These are phyloP conservation scores for Paecilomyces sp. DNA, from an alignment of 2,329 filamentous ascomycete genomes.

Conservation along the genomic window DNA sequence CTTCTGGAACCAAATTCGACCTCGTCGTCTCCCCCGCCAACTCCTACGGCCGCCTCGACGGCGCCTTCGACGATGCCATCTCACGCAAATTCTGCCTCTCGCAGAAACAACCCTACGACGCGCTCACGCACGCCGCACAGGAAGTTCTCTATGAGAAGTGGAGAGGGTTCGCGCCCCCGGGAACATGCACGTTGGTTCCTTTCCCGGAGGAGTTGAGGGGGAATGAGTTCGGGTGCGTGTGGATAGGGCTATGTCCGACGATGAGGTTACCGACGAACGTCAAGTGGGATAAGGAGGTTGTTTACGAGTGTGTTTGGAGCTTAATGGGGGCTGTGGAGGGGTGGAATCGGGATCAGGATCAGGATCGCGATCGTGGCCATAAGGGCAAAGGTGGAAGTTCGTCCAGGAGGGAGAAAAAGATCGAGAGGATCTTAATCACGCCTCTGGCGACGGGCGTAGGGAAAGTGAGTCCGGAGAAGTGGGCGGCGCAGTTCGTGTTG, in stretches of 20 bases:
- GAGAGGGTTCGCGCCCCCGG: slow-evolving; percentile 46
- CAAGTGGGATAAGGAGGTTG: slow-evolving; percentile 46
- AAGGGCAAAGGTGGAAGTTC: no score
- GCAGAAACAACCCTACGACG: slow-evolving; percentile 35
- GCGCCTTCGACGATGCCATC: slow-evolving; percentile 50
- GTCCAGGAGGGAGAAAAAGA: slow-evolving; percentile 24
- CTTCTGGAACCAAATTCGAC: slow-evolving; percentile 34
- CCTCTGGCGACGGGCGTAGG: slow-evolving; percentile 47
- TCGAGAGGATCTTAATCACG: slow-evolving; percentile 43
- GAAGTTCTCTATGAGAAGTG: slow-evolving; percentile 38
- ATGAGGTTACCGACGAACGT: slow-evolving; percentile 43
- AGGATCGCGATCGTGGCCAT: neutral
- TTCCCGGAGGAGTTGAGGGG: slow-evolving; percentile 35
- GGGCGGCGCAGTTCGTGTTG: slow-evolving; percentile 45
- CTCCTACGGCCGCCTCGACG: slow-evolving; percentile 48
- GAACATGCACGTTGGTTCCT: slow-evolving; percentile 42
- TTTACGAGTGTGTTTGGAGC: slow-evolving; percentile 50
- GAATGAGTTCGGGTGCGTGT: slow-evolving; percentile 37
- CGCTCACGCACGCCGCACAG: slow-evolving; percentile 43
- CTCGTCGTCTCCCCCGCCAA: slow-evolving; percentile 49
- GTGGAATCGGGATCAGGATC: slow-evolving; percentile 32
- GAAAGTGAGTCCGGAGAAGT: slow-evolving; percentile 37
- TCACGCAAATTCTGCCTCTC: slow-evolving; percentile 42
- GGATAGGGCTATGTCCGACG: slow-evolving; percentile 47
- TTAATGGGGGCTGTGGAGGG: slow-evolving; percentile 43